Evolutionary conservation across 331 rosid species (phyloP), one percentile per base, ranked within the genome.

Genomic region (Cydonia oblonga): DNA sequence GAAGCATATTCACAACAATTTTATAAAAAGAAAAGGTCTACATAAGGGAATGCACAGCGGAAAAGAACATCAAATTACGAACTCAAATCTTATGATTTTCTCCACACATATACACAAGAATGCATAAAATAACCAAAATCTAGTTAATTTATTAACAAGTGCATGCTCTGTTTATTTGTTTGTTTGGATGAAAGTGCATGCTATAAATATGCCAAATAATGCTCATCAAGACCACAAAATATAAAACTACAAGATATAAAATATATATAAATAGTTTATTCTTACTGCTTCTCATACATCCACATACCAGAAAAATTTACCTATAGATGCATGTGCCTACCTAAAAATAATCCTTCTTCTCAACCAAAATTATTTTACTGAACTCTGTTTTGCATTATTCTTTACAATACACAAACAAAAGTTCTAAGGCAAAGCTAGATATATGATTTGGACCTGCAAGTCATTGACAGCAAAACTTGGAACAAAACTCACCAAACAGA

Each of bases 401-500:
- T 18, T 54, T 66, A 64, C 62, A 38, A 42, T 4, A 26, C n/a
- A 28, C 14, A 59, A 42, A 13, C 46, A 3, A 52, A 6, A 30
- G 73, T 28, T 68, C 44, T 3, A 10, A 18, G 30, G 35, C 30
- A 5, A 66, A 40, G 15, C 26, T 52, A 35, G 23, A 66, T 25
- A 23, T 26, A 29, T 58, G 14, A n/a, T 38, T 35, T n/a, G 28
- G 28, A 51, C 62, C 33, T 2, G 35, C 8, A 1, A 29, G 59
- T 61, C 63, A 56, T 61, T 28, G 70, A 51, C 62, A 32, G 11
- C 71, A 75, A 76, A 56, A 25, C 76, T 54, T 72, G 53, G 33
- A 65, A 68, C n/a, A 65, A 80, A 76, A 79, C 97, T 80, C 76
- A 91, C 99, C 99, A 78, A 95, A 95, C 73, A 91, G 90, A 75